Evolutionary conservation across 768 basidiomycete species (phyloP), one percentile per base, ranked within the genome.

Genomic region (Suillus decipiens): DNA sequence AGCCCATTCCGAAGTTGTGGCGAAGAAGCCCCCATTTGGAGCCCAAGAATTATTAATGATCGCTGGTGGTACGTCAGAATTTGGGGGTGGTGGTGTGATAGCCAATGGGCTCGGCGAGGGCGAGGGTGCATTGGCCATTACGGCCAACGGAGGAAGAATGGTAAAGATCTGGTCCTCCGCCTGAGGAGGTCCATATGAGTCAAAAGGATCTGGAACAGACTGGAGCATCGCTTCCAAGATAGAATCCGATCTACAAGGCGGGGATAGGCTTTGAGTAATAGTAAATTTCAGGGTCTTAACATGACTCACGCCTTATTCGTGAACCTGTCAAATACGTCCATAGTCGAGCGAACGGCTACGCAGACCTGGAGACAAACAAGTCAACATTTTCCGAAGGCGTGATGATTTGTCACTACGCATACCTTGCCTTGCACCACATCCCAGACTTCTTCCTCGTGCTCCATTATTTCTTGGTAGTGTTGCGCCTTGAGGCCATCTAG

Each of bases 371-470:
- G 24, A 63, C 60, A 48, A 50, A 28, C 37, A 63, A n/a, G 67
- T 71, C 50, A 65, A 64, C 60, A 64, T 56, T 64, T 37, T 42
- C 64, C 63, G 36, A 50, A n/a, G 58, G 34, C 17, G 24, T 7
- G 37, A 37, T 41, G 34, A n/a, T 59, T 33, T 57, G 24, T 57
- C 37, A 31, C 42, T 24, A 61, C 15, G 42, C 74, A 39, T 67
- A 91, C 90, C 81, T 96, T 96, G 66, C 82, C 86, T 72, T 96
- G 88, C 7, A 96, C 93, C 15, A 87, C 85, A 69, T 95, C 88
- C 96, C 96, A 98, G n/a, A 94, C 90, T 74, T 96, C 89, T 68
- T 96, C 93, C 77, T 97, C 95, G 68, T 95, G 95, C 63, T 93
- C 92, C 57, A 95, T 78, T 60, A 96, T 94, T 69, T 94, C 89